These are phyloP conservation scores for Penicillium salamii DNA, from an alignment of 495 filamentous ascomycete species.

Conservation along the genomic window DNA sequence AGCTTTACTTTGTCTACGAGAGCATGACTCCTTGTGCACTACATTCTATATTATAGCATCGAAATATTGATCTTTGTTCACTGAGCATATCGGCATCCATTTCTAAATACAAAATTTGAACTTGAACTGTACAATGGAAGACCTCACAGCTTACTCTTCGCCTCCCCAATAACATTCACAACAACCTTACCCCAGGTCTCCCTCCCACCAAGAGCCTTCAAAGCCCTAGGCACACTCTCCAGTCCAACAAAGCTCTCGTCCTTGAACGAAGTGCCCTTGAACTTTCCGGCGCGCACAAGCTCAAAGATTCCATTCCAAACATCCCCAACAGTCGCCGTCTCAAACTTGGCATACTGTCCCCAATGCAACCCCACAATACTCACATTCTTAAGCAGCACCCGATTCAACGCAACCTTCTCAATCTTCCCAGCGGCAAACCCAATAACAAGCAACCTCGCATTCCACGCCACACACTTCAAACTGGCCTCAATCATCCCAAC, in stretches of 20 bases:
- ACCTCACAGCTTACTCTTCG: conserved; percentile 49
- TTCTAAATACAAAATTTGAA: too few relatives aligned
- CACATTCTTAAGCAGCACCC: conserved; percentile 92
- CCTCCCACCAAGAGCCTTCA: conserved; percentile 71
- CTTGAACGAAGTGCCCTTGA: conserved; percentile 75
- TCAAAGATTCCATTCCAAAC: conserved; percentile 84
- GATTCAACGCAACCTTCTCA: conserved; percentile 89
- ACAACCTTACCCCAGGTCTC: conserved; percentile 98
- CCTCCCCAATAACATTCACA: conserved; percentile 73
- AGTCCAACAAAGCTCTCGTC: conserved; percentile 81
- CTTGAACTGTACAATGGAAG: background rate
- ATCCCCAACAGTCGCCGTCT: conserved; percentile 63
- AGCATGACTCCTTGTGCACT: conserved; percentile 55
- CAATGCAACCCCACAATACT: conserved; percentile 87
- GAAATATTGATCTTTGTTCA: too few relatives aligned
- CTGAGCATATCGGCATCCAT: too few relatives aligned
- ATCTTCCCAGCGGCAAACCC: conserved; percentile 88
- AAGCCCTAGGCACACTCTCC: conserved; percentile 71
- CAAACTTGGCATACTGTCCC: conserved; percentile 75
- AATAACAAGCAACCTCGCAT: conserved; percentile 80
- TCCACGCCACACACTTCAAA: conserved; percentile 89
- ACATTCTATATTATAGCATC: conserved; percentile 38
- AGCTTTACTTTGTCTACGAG: conserved; percentile 33
- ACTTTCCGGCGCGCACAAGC: conserved; percentile 74
- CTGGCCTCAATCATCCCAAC: conserved; percentile 81